Percentiles rank a stretch among this genome's conserved stretches.
These are phyloP conservation scores for Meredithiella fracta DNA, from an alignment of 2,329 filamentous ascomycete genomes.

Conservation along the genomic window DNA sequence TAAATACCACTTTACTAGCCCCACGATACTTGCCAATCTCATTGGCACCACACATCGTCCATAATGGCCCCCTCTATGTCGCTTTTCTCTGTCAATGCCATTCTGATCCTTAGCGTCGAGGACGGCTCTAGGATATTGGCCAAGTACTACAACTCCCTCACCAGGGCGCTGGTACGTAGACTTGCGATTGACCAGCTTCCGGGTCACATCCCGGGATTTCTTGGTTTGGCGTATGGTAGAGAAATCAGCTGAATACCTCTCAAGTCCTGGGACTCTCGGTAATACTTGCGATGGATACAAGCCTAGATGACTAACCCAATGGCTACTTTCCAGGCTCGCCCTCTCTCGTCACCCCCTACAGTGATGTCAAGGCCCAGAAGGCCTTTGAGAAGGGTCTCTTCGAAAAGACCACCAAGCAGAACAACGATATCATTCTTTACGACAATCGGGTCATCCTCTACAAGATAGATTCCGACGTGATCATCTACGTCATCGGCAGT, in stretches of 20 bases:
- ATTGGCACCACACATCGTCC: neutral
- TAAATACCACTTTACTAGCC: neutral
- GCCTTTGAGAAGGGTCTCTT: slow-evolving; percentile 90
- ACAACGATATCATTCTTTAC: slow-evolving; percentile 89
- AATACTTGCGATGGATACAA: neutral
- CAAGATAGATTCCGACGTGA: slow-evolving; percentile 95
- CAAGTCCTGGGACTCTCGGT: too few species aligned
- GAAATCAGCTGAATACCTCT: too few species aligned
- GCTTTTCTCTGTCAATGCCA: slow-evolving; percentile 59
- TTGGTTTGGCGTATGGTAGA: too few species aligned
- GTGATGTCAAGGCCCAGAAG: slow-evolving; percentile 83
- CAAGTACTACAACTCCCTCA: slow-evolving; percentile 70
- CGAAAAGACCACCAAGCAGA: slow-evolving; percentile 92
- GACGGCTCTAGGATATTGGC: slow-evolving; percentile 83
- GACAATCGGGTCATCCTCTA: slow-evolving; percentile 93
- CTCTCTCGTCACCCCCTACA: slow-evolving; percentile 52
- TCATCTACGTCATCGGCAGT: slow-evolving; percentile 82
- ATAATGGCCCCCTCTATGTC: slow-evolving; percentile 59
- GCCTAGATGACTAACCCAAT: neutral
- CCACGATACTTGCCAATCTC: neutral
- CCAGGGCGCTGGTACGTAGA: slow-evolving; percentile 21
- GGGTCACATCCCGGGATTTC: too few species aligned
- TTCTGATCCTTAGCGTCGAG: slow-evolving; percentile 66
- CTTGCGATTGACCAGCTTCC: neutral
- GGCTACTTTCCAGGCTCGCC: slow-evolving; percentile 18